Base-by-base conservation (phyloP, 441 rosid species). In the Arabidopsis lyrata region DNA sequence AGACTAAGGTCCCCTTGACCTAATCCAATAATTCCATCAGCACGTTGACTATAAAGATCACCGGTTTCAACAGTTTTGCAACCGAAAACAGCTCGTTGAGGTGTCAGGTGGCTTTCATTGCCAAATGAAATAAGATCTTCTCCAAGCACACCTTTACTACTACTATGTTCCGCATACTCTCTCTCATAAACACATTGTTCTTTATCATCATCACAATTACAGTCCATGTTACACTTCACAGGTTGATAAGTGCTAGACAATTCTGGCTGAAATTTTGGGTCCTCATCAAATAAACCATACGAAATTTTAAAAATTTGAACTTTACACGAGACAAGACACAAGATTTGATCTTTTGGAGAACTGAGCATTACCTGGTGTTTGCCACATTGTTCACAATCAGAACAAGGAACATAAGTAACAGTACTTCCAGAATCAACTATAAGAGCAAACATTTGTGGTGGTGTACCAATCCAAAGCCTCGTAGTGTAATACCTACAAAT, bases 391-490 rank as follows among this genome's bases (percentile, higher is more conserved):
- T 85, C 87, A 53, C 99, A 95, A 54, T 84, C 77, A 12, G 95
- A 81, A 75, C 98, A 95, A 24, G 99, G 98, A 12, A 95, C 98
- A 15, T 95, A 95, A 9, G 99, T 95, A 20, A 90, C 96, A 55
- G 93, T 90, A 66, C 98, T 95, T 5, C 99, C 98, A 0, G 98
- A 89, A 83, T 95, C 99, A 6, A 95, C 99, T 42, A 92, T 95
- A 8, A 95, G 89, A n/a, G 98, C 95, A 74, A 95, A 95, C 75
- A 50, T 84, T 81, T 95, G 99, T 6, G 99, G 96, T 3, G 98
- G 99, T 18, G 98, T 89, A 55, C 98, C 98, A 82, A 95, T 92
- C 94, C 87, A 89, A 6, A 95, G 86, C 80, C 95, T 73, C 50
- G 97, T 88, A 12, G 99, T 88, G 31, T 95, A 95, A 77, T 95